Base-by-base conservation (phyloP, 371 early-diverging fungal genomes). In the Rhizopus stolonifer region DNA sequence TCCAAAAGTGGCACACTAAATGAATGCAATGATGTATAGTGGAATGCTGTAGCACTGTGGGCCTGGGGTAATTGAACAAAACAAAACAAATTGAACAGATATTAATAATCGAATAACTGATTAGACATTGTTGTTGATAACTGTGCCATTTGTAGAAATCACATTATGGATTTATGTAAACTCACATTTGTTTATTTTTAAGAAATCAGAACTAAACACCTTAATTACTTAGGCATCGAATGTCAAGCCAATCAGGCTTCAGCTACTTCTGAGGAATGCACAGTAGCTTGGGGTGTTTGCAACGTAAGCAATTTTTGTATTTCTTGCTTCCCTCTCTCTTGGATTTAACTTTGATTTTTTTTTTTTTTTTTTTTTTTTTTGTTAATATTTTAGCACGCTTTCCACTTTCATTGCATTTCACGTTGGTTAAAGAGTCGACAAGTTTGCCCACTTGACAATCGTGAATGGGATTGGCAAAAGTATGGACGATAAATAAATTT, bases 61-160 rank as follows among this genome's bases (percentile, higher is more conserved):
- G 90, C 95, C 39, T 96, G 98, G 98, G 95, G 94, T 92, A 77
- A 60, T 72, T 46, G 8, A 29, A 33, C 3, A 43, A 33, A 8
- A 13, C 38, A 6, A 9, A n/a, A 17, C 14, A n/a, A 25, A 25
- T 18, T 25, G 38, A 8, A 40, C 18, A 19, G 23, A 21, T 3
- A 15, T 26, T 33, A 3, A 23, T 23, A 21, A 22, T 42, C 17
- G n/a, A n/a, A n/a, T n/a, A 43, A 10, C 73, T 65, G 73, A 13
- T 80, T 91, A 96, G 99, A 99, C 73, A 96, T 97, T 81, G 93
- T 93, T 29, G 96, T 99, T 11, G 99, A 99, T 69, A 98, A 95
- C 74, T 99, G 99, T 67, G 99, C 99, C 56, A 99, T 99, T 72
- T 99, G 99, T 80, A 89, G 99, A 65, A 99, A 99, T 76, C 99